Percentiles rank a stretch among this genome's conserved stretches.
These are phyloP conservation scores for Lojkania enalia DNA, from an alignment of 2,329 filamentous ascomycete genomes.

Conservation along the genomic window DNA sequence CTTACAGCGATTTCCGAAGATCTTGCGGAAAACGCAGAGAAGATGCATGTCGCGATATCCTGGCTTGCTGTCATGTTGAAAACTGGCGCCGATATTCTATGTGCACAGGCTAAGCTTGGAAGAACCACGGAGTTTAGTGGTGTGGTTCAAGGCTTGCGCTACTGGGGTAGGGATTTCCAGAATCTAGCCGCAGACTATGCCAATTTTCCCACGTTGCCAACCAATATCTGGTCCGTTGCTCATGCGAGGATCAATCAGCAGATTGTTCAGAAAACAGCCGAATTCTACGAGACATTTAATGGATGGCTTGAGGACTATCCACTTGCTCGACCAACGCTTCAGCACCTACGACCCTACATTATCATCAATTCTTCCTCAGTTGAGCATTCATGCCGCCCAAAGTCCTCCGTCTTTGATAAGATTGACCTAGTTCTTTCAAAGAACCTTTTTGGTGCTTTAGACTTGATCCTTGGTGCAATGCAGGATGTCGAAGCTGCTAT, in stretches of 20 bases:
- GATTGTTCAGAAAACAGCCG: conserved; percentile 16
- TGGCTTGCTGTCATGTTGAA: conserved; percentile 74
- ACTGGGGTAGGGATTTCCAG: conserved; percentile 25
- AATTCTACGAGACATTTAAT: conserved; percentile 22
- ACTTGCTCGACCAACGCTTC: conserved; percentile 46
- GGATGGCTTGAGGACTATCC: conserved; percentile 27
- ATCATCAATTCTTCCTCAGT: conserved; percentile 24
- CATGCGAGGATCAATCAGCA: conserved; percentile 20
- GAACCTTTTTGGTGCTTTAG: conserved; percentile 66
- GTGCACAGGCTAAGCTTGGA: conserved; percentile 69
- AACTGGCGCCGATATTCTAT: conserved; percentile 64
- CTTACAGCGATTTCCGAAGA: conserved; percentile 22
- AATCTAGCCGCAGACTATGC: conserved; percentile 21
- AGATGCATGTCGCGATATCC: conserved; percentile 27
- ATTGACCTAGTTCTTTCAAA: conserved; percentile 55
- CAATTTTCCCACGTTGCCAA: conserved; percentile 29
- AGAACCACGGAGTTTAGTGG: conserved; percentile 38
- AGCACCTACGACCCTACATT: conserved; percentile 70
- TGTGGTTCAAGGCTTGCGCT: conserved; percentile 28
- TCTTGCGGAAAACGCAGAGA: conserved; percentile 13
- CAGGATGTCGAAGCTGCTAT: conserved; percentile 68
- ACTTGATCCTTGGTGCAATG: conserved; percentile 76
- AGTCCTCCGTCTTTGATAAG: background rate
- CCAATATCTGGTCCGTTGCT: conserved; percentile 27
- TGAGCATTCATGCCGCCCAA: too few relatives aligned